These are phyloP conservation scores for Balakata baccata DNA, from an alignment of 345 rosid genomes.

Conservation along the genomic window DNA sequence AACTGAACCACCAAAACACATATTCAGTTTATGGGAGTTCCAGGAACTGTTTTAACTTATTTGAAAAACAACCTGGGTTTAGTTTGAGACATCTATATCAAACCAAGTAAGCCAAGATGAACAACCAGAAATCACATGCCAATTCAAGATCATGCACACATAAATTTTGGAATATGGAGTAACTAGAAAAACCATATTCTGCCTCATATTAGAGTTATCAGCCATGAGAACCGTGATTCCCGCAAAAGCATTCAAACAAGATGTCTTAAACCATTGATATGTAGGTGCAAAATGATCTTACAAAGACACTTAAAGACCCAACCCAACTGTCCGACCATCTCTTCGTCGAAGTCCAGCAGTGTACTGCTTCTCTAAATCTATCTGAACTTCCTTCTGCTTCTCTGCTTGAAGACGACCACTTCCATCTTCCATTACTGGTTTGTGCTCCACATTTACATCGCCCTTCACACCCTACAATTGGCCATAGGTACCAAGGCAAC, in stretches of 20 bases:
- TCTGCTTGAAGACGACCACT: slow-evolving; percentile 46
- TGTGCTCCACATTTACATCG: slow-evolving; percentile 41
- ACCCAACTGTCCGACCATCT: slow-evolving; percentile 95
- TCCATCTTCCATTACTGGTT: slow-evolving; percentile 45
- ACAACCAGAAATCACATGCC: no score
- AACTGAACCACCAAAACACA: no score
- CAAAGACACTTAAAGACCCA: slow-evolving; percentile 63
- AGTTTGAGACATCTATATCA: no score
- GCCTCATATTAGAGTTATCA: neutral
- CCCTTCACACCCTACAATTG: slow-evolving; percentile 99
- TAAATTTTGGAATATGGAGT: no score
- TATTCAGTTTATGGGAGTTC: no score
- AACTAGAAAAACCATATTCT: neutral
- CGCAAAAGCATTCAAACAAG: neutral
- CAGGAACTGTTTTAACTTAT: no score
- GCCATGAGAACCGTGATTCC: neutral
- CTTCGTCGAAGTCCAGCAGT: slow-evolving; percentile 90
- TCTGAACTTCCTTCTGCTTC: slow-evolving; percentile 88
- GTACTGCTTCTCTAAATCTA: slow-evolving; percentile 95
- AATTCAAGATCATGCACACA: no score
- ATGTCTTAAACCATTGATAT: neutral
- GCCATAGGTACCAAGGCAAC: slow-evolving; percentile 96
- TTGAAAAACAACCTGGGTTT: no score
- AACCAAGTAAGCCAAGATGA: no score
- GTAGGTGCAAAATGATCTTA: slow-evolving; percentile 8